Base-by-base conservation (phyloP, 129 eudicot genomes). In the Lactuca sativa region DNA sequence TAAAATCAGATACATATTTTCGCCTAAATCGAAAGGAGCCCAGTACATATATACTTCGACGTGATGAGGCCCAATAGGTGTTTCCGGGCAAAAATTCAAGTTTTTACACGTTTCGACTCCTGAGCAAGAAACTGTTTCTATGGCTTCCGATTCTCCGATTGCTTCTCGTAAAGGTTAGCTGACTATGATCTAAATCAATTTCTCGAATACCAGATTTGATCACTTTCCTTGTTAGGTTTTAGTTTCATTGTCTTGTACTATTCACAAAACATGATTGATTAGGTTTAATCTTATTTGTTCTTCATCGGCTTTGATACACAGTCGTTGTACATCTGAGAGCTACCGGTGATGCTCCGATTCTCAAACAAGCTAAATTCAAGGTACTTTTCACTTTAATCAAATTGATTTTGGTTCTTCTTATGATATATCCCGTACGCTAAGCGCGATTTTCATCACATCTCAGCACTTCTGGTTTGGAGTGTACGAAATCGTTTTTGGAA, bases 281-380 rank as follows among this genome's bases (percentile, higher is more conserved):
- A 15, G 81, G 92, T 49, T 59, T 17, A 61, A 41, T 74, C 31
- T 14, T 62, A 9, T 66, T 62, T 57, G 30, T 16, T 14, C n/a
- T 40, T 33, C 4, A 32, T 47, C n/a, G 18, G n/a, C 13, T 47
- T 33, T 21, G 62, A 43, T 82, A 47, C 78, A 82, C 83, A 92
- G 97, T 92, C 71, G 89, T 92, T 31, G 85, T 92, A 62, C 95
- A 92, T 71, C 64, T 92, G 44, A 78, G 96, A 73, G 91, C 96
- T 25, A 92, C 96, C 7, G 98, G 96, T 31, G 98, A 89, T 53
- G 98, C 96, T 21, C 98, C 98, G 9, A 92, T 92, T 37, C 95
- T 92, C 76, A 92, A 89, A 81, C 98, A 92, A 86, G 78, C 89
- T 14, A 92, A 92, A 73, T 89, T 92, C 84, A 89, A 89, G 96